Base-by-base conservation (phyloP, 768 basidiomycete genomes). In the Gymnopilus dilepis region DNA sequence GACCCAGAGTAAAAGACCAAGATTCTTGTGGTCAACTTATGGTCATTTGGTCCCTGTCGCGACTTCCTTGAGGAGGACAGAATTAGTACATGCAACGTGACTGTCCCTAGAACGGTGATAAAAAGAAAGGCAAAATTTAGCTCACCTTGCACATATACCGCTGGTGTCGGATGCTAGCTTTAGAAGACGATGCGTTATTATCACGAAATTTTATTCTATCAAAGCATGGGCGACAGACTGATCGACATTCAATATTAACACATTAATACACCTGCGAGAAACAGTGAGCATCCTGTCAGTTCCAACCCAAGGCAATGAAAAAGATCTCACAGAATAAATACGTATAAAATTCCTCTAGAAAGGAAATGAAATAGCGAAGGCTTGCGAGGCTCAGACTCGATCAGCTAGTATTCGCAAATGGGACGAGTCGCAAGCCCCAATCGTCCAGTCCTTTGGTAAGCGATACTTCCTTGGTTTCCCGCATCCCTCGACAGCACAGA, bases 371-470 rank as follows among this genome's bases (percentile, higher is more conserved):
- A 61, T 12, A 17, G 22, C 11, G 24, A 30, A 61, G 31, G 26
- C 11, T 28, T 58, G 11, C 9, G 31, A 56, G 28, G 17, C 22
- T 55, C 43, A 57, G 41, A 30, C 34, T 53, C 48, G 60, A 57
- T 67, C 73, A 62, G 88, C 85, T 42, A 91, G 69, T 11, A 80
- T 55, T 63, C 85, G 87, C 67, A 92, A 75, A 74, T 91, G 90
- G 1, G 69, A 72, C 70, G 91, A 84, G 15, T 88, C 89, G 70
- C 90, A 92, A 2, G 86, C 87, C 2, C 87, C 89, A 56, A 73
- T 77, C 19, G 80, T 76, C 81, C 83, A 88, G 64, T 90, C 84
- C 56, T 75, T 82, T 21, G 89, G 87, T 4, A 90, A 77, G 33
- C 87, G 80, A 67, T 92, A 92, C 67, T 88, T 89, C 63, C 88